Evolutionary conservation across 2,329 filamentous ascomycete genomes (phyloP).

Genomic region (Neonectria punicea): DNA sequence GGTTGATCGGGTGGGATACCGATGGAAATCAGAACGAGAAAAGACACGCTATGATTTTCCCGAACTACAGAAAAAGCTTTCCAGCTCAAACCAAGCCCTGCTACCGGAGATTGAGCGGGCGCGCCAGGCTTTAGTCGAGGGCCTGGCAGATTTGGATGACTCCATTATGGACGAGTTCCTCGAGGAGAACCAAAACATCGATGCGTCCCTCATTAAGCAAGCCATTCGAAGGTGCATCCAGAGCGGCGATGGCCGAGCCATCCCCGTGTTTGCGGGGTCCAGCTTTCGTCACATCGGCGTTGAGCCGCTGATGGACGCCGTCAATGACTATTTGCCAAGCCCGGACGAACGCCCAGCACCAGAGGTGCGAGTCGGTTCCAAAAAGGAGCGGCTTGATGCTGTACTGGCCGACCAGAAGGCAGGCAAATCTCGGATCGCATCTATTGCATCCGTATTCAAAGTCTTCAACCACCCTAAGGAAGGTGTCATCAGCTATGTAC

Average conservation of each 20-base stretch:
- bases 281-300: constrained; percentile 96
- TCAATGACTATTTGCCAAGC: constrained; percentile 87
- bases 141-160: constrained; percentile 90
- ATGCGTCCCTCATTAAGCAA: constrained; percentile 72
- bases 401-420: constrained; percentile 55
- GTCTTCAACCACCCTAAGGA: constrained; percentile 89
- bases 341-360: constrained; percentile 84
- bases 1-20: constrained; percentile 77
- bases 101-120: constrained; percentile 79
- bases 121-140: constrained; percentile 80
- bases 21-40: constrained; percentile 67
- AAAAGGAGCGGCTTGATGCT: constrained; percentile 49
- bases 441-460: constrained; percentile 84
- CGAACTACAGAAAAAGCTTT: constrained; percentile 54
- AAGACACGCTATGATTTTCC: constrained; percentile 49
- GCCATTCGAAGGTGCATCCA: constrained; percentile 80
- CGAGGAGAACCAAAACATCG: constrained; percentile 79
- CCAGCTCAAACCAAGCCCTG: constrained; percentile 58
- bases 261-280: constrained; percentile 90
- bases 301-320: constrained; percentile 87
- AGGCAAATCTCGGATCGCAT: constrained; percentile 50
- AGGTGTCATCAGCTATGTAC: constrained; percentile 89
- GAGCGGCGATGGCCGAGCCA: constrained; percentile 74
- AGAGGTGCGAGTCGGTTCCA: constrained; percentile 76
- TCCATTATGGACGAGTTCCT: constrained; percentile 85